Evolutionary conservation across 139 green algal species (phyloP), one percentile per base, ranked within the genome.

Genomic region (Closterium sp.): DNA sequence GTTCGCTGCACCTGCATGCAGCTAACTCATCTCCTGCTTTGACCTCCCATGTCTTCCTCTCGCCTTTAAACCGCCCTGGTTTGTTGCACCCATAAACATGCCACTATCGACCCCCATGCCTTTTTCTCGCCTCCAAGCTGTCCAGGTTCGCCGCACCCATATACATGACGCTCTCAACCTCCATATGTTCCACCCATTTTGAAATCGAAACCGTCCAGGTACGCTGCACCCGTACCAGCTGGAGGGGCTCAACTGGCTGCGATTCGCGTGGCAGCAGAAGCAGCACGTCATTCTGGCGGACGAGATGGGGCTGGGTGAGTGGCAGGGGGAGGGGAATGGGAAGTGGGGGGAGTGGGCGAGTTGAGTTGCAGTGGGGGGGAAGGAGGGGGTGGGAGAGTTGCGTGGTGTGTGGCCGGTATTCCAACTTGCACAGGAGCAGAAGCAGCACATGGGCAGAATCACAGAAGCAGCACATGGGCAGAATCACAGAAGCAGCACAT

Each of bases 281-380:
- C 70, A 91, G 88, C 89, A 96, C 95, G 87, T 98, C 95, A 99
- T 99, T 90, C 96, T 99, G 91, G 98, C 98, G 1, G 98, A 99
- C 93, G 98, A 99, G 94, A 98, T 99, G 97, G 96, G 97, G 95
- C 7, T 96, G 3, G 92, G 93, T 94, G 50, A 94, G 91, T 93
- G 2, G 22, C 22, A 4, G 24, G 38, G 38, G 38, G 38, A 3
- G 38, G 38, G 4, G 38, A n/a, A n/a, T 13, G 38, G 38, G 38
- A n/a, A n/a, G 38, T 50, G 38, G 38, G 38, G 38, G 38, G 38
- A 6, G 38, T 11, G 10, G 38, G 11, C 13, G 38, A 0, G 38
- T 7, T 50, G 38, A 50, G 38, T 9, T 0, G 38, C 38, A 50
- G n/a, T 13, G 38, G 7, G 38, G 38, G 38, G 0, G 38, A 17